These are phyloP conservation scores for Diaporthe caulivora DNA, from an alignment of 2,329 filamentous ascomycete species.

Conservation along the genomic window DNA sequence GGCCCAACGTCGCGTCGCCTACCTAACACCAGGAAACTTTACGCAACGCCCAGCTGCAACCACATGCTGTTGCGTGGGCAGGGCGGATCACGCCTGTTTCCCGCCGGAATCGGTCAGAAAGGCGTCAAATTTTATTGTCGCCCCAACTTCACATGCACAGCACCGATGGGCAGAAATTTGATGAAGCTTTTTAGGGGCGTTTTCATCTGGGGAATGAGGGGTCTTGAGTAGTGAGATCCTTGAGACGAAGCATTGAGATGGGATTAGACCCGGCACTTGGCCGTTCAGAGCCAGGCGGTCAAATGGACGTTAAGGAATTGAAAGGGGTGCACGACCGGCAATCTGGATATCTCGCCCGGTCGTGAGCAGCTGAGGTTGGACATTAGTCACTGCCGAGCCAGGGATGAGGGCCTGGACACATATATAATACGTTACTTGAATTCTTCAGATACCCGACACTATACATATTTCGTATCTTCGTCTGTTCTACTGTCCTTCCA, in stretches of 20 bases:
- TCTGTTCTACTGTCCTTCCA: neutral
- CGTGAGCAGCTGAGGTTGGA: slow-evolving; percentile 21
- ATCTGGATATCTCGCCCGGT: slow-evolving; percentile 23
- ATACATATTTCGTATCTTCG: slow-evolving; percentile 19
- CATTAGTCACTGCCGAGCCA: slow-evolving; percentile 30
- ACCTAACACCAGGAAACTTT: slow-evolving; percentile 4
- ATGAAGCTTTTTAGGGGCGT: slow-evolving; percentile 29
- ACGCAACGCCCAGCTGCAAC: slow-evolving; percentile 14
- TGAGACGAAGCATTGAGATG: slow-evolving; percentile 9
- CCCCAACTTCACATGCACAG: neutral
- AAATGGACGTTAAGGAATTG: neutral
- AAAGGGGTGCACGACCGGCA: slow-evolving; percentile 2
- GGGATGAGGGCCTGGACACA: slow-evolving; percentile 32
- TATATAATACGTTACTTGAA: slow-evolving; percentile 39
- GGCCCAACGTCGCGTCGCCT: slow-evolving; percentile 13
- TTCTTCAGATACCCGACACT: slow-evolving; percentile 39
- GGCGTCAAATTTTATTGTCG: neutral
- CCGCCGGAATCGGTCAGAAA: neutral
- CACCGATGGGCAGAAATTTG: slow-evolving; percentile 14
- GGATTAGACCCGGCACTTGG: slow-evolving; percentile 11
- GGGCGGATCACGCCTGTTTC: neutral
- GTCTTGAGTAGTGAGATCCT: slow-evolving; percentile 18
- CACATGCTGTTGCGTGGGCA: neutral
- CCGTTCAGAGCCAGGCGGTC: slow-evolving; percentile 1
- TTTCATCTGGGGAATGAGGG: slow-evolving; percentile 17